Percentiles rank a stretch among this genome's conserved stretches.
These are phyloP conservation scores for Exophiala spinifera DNA, from an alignment of 2,329 filamentous ascomycete genomes.

Conservation along the genomic window DNA sequence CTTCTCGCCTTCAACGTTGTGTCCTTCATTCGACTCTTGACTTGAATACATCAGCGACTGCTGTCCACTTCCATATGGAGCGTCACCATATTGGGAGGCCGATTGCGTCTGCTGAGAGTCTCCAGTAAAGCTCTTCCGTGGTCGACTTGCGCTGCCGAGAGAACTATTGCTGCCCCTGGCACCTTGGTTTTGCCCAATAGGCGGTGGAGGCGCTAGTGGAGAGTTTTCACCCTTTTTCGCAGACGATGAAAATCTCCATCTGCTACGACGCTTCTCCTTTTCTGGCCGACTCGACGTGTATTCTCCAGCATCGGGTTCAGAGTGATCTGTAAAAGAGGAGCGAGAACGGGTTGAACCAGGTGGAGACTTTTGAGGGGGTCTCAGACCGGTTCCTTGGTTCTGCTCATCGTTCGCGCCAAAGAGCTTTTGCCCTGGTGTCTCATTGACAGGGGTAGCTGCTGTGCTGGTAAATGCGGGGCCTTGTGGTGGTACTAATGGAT, in stretches of 20 bases:
- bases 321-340: conserved; percentile 71
- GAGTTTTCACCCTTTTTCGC: conserved; percentile 56
- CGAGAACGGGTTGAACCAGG: conserved; percentile 72
- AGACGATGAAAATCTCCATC: conserved; percentile 65
- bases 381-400: conserved; percentile 52
- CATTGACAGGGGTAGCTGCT: conserved; percentile 31
- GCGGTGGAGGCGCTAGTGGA: conserved; percentile 45
- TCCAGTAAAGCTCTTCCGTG: conserved; percentile 45
- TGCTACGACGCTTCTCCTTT: conserved; percentile 67
- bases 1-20: conserved; percentile 47
- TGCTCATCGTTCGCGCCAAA: conserved; percentile 39
- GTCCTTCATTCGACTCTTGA: conserved; percentile 41
- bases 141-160: conserved; percentile 57
- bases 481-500: conserved; percentile 31
- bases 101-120: conserved; percentile 43
- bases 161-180: conserved; percentile 67
- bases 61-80: conserved; percentile 28
- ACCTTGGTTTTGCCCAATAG: conserved; percentile 60
- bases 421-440: conserved; percentile 18
- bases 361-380: conserved; percentile 68
- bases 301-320: conserved; percentile 72
- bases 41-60: conserved; percentile 31
- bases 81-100: conserved; percentile 35
- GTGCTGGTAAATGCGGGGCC: conserved; percentile 34
- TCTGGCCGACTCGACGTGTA: conserved; percentile 37